phyloP scores from a whole-genome alignment of 202 grass and related monocot genomes.

The Carex arenaria region DNA sequence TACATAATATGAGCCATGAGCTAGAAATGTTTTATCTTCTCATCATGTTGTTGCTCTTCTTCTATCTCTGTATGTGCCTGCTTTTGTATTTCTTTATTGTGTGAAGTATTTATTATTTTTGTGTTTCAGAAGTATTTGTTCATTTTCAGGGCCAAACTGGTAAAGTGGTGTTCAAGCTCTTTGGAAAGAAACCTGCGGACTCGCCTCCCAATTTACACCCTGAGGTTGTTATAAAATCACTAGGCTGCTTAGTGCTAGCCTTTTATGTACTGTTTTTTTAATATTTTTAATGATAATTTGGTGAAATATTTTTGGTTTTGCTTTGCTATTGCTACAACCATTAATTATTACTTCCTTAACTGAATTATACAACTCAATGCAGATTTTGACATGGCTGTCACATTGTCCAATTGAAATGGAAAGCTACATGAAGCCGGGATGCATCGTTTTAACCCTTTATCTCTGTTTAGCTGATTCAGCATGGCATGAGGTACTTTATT shows the following conservation, averaged over 20 bases:
- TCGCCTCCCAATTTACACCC: conserved; percentile 68
- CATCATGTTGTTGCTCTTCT: conserved; percentile 4
- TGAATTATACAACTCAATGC: conserved; percentile 14
- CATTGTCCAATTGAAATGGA: conserved; percentile 79
- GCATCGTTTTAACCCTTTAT: conserved; percentile 84
- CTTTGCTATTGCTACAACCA: not conserved
- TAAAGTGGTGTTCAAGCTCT: conserved; percentile 90
- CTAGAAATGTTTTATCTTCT: not conserved
- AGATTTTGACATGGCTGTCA: conserved; percentile 82
- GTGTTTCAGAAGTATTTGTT: conserved; percentile 10
- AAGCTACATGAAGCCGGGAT: conserved; percentile 89
- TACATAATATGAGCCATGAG: conserved; percentile 20
- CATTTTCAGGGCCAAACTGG: conserved; percentile 71
- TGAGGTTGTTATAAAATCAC: conserved; percentile 46
- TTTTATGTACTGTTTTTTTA: conserved; percentile 22
- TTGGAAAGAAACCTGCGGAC: conserved; percentile 79
- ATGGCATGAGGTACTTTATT: conserved; percentile 69
- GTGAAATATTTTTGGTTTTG: conserved; percentile 1
- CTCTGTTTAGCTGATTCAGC: conserved; percentile 63
- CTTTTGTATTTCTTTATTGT: not conserved
- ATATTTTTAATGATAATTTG: conserved; percentile 1
- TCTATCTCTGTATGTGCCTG: not conserved
- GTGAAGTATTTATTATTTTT: not conserved
- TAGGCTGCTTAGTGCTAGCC: conserved; percentile 22
- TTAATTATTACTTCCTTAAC: not conserved